Conservation (phyloP, 495 filamentous ascomycete genomes). For the Lichenothelia convexa region DNA sequence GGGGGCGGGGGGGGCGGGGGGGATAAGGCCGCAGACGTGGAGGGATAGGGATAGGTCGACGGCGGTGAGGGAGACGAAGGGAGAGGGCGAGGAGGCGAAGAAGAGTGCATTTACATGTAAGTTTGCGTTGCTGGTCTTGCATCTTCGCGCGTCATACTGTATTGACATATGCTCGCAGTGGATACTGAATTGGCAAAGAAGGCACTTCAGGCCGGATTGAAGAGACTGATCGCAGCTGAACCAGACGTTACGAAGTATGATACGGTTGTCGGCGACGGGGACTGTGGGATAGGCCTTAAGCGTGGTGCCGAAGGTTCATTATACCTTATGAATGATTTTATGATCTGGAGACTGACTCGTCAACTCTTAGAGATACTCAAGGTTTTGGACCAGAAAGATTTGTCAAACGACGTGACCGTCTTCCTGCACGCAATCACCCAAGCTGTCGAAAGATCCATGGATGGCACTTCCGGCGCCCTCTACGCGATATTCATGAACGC, state of each 20-base stretch:
- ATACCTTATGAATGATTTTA: not conserved
- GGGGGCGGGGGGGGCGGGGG: constrained; percentile 72
- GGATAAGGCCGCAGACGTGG: constrained; percentile 40
- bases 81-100: constrained; percentile 29
- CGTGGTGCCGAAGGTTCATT: constrained; percentile 70
- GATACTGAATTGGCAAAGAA: constrained; percentile 38
- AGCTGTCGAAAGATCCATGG: constrained; percentile 80
- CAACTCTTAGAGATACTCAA: constrained; percentile 46
- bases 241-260: constrained; percentile 76
- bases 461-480: constrained; percentile 86
- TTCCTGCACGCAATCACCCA: constrained; percentile 60
- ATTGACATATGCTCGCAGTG: constrained; percentile 22
- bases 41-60: constrained; percentile 31
- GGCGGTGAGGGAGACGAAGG: constrained; percentile 10
- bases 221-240: constrained; percentile 57
- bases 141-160: not conserved
- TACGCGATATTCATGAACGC: constrained; percentile 95
- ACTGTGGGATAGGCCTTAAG: constrained; percentile 82
- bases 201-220: constrained; percentile 46
- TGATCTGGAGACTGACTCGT: constrained; percentile 3
- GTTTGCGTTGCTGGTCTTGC: constrained; percentile 7
- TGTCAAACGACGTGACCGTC: constrained; percentile 48
- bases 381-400: constrained; percentile 34
- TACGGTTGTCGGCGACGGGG: constrained; percentile 85
- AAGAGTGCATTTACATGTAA: constrained; percentile 52